A percentile compares a stretch with the other conserved stretches of the same genome.
phyloP scores from a whole-genome alignment of 78 protist genomes.

The Mantamonas sphyraenae region DNA sequence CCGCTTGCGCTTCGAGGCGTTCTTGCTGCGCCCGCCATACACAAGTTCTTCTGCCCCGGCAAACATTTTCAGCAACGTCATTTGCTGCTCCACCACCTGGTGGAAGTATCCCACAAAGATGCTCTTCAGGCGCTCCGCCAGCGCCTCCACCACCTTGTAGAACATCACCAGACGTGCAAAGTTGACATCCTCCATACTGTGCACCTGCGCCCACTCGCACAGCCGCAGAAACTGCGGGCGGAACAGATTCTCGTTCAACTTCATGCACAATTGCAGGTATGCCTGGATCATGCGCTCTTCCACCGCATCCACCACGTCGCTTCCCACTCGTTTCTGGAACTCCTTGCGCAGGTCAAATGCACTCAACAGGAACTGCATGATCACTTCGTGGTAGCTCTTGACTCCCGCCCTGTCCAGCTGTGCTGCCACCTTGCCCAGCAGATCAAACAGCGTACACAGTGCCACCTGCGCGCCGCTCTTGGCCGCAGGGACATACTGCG shows the following conservation, averaged over 20 bases:
- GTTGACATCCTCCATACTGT: not conserved
- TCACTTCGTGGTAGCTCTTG: too few species aligned
- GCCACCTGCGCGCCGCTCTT: not conserved
- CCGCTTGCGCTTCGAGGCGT: not conserved
- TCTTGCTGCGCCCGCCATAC: constrained; percentile 17
- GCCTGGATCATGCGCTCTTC: constrained; percentile 26
- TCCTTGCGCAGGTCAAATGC: too few species aligned
- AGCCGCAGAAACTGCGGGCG: constrained; percentile 30
- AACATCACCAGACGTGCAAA: not conserved
- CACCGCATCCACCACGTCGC: constrained; percentile 24
- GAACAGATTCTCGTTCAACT: constrained; percentile 37
- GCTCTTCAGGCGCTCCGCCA: not conserved
- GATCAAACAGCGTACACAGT: too few species aligned
- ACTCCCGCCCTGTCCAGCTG: too few species aligned
- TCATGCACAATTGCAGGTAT: constrained; percentile 26
- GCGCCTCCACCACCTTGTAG: constrained; percentile 25
- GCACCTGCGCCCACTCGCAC: constrained; percentile 14
- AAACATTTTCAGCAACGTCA: constrained; percentile 9
- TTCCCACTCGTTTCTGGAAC: too few species aligned
- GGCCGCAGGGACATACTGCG: not conserved
- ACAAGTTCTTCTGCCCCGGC: not conserved
- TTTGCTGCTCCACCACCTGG: constrained; percentile 30
- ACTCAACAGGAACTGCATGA: too few species aligned
- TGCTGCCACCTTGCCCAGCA: too few species aligned
- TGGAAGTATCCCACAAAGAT: constrained; percentile 32